These are phyloP conservation scores for Ganoderma leucocontextum DNA, from an alignment of 1,284 basidiomycete genomes.

Conservation along the genomic window DNA sequence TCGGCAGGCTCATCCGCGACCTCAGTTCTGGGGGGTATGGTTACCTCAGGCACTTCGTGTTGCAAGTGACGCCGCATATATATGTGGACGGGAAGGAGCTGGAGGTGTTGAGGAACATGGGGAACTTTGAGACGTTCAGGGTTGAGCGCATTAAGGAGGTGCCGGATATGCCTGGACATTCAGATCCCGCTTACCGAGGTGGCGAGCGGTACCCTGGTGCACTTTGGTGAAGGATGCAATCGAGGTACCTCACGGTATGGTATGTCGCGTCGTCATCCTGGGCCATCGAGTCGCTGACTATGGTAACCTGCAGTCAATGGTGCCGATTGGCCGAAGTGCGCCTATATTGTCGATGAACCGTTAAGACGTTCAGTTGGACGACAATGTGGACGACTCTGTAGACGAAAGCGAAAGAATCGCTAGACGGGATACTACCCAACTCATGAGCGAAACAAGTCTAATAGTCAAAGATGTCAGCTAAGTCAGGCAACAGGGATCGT, in stretches of 20 bases:
- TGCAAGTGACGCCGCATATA: slow-evolving; percentile 11
- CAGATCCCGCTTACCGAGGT: not conserved
- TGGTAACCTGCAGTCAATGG: not conserved
- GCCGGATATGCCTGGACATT: slow-evolving; percentile 4
- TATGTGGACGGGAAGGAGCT: slow-evolving; percentile 4
- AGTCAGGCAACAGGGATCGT: no score
- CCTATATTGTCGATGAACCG: no score
- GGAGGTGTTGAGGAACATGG: not conserved
- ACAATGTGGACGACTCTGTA: no score
- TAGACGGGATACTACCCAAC: no score
- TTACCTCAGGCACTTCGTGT: slow-evolving; percentile 7
- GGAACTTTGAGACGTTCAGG: not conserved
- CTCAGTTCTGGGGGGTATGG: slow-evolving; percentile 6
- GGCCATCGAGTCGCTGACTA: not conserved
- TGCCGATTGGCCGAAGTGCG: not conserved
- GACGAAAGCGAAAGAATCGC: no score
- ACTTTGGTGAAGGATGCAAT: not conserved
- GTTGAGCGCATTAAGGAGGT: slow-evolving; percentile 4
- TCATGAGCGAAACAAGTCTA: no score
- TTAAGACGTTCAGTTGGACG: no score
- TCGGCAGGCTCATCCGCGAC: not conserved
- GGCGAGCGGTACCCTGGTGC: not conserved
- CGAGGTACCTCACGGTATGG: not conserved
- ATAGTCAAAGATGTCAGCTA: no score
- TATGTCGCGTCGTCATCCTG: not conserved